Conservation (phyloP, 129 eudicot genomes). For the Deinandra increscens region DNA sequence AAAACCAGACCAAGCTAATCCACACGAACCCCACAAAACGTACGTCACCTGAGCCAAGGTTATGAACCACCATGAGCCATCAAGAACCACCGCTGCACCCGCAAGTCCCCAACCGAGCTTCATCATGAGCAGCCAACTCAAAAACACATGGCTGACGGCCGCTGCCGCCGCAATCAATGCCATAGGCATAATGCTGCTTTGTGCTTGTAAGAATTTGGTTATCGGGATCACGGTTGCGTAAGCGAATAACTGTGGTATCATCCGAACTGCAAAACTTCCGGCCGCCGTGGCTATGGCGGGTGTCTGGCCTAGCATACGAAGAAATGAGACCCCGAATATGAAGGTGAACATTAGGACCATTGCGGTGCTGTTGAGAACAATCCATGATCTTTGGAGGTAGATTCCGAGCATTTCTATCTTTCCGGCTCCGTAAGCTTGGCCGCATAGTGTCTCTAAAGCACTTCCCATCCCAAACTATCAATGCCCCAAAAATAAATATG, state of each 20-base stretch:
- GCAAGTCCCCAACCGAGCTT: slow-evolving; percentile 54
- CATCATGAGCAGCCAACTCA: slow-evolving; percentile 64
- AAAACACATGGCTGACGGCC: slow-evolving; percentile 33
- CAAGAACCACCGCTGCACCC: slow-evolving; percentile 57
- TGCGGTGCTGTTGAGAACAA: slow-evolving; percentile 47
- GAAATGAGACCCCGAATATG: slow-evolving; percentile 41
- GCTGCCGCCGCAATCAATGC: slow-evolving; percentile 48
- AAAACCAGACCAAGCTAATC: slow-evolving; percentile 65
- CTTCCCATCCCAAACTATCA: slow-evolving; percentile 60
- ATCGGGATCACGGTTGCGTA: slow-evolving; percentile 52
- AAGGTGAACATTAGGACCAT: slow-evolving; percentile 32
- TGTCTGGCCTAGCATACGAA: slow-evolving; percentile 48
- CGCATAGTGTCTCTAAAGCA: slow-evolving; percentile 71
- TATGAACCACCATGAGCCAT: slow-evolving; percentile 72
- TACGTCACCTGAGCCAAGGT: slow-evolving; percentile 45
- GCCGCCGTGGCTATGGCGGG: slow-evolving; percentile 44
- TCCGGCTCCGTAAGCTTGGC: slow-evolving; percentile 83
- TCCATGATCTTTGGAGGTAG: slow-evolving; percentile 68
- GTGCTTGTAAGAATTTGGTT: slow-evolving; percentile 66
- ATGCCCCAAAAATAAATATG: no score
- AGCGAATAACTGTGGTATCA: slow-evolving; percentile 73
- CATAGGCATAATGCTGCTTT: slow-evolving; percentile 69
- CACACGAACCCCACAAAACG: slow-evolving; percentile 57
- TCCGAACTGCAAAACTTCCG: slow-evolving; percentile 44
- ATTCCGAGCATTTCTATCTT: slow-evolving; percentile 59